These are phyloP conservation scores for Paracamarosporium sp. DNA, from an alignment of 2,329 filamentous ascomycete species.

Conservation along the genomic window DNA sequence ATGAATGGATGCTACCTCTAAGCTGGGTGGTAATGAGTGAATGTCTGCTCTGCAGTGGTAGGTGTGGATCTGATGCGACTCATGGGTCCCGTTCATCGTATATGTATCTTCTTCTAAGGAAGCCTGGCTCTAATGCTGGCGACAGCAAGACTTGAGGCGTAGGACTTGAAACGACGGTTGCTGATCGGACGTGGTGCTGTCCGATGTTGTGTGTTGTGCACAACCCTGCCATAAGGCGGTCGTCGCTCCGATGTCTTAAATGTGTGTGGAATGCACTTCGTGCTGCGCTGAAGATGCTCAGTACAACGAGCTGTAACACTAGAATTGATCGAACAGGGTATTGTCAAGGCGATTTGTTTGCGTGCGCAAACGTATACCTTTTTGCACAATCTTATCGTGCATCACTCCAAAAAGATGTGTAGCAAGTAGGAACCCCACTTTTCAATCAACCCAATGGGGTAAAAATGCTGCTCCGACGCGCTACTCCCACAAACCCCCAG, in stretches of 20 bases:
- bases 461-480: neutral
- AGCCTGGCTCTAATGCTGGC: neutral
- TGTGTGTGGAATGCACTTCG: neutral
- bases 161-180: neutral
- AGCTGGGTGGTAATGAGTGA: constrained; percentile 1
- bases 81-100: neutral
- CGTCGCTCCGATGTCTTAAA: neutral
- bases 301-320: neutral
- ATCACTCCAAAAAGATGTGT: no score
- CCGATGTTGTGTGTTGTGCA: constrained; percentile 5
- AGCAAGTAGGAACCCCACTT: neutral
- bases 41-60: constrained; percentile 1
- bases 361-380: no score
- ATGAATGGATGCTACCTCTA: neutral
- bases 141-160: neutral
- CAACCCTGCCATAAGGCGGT: neutral
- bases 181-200: neutral
- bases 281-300: neutral
- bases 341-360: no score
- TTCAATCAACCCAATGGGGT: neutral
- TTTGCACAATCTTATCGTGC: no score
- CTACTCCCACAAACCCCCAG: no score
- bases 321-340: no score
- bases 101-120: neutral
- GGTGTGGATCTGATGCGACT: neutral